These are phyloP conservation scores for Saksenaea vasiformis DNA, from an alignment of 371 early-diverging fungal species.

Conservation along the genomic window DNA sequence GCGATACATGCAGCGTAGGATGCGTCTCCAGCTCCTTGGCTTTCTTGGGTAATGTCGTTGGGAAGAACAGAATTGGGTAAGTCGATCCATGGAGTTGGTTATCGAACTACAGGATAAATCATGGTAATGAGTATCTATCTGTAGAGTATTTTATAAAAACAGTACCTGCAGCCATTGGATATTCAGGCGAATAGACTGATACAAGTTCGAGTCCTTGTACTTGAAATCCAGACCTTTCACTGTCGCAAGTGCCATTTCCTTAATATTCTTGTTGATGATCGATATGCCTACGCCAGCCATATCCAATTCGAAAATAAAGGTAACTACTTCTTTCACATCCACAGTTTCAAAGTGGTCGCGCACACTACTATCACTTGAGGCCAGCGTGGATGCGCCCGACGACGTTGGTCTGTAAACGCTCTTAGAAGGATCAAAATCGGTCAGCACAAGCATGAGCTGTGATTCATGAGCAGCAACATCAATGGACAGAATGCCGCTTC, in stretches of 20 bases:
- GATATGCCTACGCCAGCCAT: conserved; percentile 78
- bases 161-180: conserved; percentile 76
- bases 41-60: conserved; percentile 69
- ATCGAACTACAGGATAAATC: conserved; percentile 61
- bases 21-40: conserved; percentile 48
- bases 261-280: conserved; percentile 57
- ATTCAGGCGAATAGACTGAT: conserved; percentile 61
- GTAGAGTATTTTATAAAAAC: not conserved
- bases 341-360: conserved; percentile 62
- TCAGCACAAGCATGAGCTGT: conserved; percentile 75
- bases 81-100: conserved; percentile 78
- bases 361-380: conserved; percentile 36
- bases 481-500: conserved; percentile 65
- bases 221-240: conserved; percentile 66
- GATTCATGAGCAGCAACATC: conserved; percentile 88
- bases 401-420: conserved; percentile 61
- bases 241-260: conserved; percentile 79
- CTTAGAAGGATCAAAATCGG: conserved; percentile 67
- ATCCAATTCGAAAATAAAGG: conserved; percentile 31
- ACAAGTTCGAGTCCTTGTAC: conserved; percentile 68
- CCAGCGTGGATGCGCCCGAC: conserved; percentile 31
- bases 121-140: not conserved
- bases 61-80: conserved; percentile 84
- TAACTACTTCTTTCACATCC: conserved; percentile 38
- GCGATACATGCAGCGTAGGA: conserved; percentile 58